phyloP scores from a whole-genome alignment of 495 filamentous ascomycete genomes.

The Aspergillus bridgeri region DNA sequence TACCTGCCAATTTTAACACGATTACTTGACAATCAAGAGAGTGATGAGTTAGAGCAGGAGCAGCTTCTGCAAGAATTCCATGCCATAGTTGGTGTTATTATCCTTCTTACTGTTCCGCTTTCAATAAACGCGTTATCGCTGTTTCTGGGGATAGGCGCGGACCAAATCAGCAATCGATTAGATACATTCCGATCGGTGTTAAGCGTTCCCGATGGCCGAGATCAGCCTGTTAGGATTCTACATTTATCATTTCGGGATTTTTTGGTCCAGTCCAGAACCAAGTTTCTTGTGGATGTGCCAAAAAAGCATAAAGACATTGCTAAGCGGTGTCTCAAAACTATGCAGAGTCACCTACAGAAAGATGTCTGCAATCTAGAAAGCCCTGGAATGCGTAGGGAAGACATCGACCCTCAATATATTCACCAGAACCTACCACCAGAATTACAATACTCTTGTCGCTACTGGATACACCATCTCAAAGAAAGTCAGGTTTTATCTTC shows the following conservation, averaged over 20 bases:
- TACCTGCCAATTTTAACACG: no score
- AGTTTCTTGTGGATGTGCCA: conserved; percentile 26
- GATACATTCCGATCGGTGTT: conserved; percentile 23
- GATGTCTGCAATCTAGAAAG: conserved; percentile 36
- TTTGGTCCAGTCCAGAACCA: conserved; percentile 9
- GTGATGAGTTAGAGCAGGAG: no score
- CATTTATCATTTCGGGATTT: conserved; percentile 27
- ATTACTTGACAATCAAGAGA: no score
- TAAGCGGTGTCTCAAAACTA: conserved; percentile 24
- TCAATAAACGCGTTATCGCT: no score
- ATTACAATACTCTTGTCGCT: conserved; percentile 37
- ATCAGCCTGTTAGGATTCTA: conserved; percentile 14
- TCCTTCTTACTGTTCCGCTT: no score
- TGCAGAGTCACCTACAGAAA: conserved; percentile 24
- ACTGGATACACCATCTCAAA: conserved; percentile 40
- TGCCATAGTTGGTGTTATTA: no score
- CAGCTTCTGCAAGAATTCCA: no score
- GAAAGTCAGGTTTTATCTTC: conserved; percentile 21
- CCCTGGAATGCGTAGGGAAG: conserved; percentile 16
- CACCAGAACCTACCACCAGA: conserved; percentile 20
- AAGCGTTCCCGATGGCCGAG: conserved; percentile 22
- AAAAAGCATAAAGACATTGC: not conserved
- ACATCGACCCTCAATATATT: conserved; percentile 21
- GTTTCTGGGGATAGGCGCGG: no score
- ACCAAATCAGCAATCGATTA: no score